These are phyloP conservation scores for Fusarium pseudocircinatum DNA, from an alignment of 2,329 filamentous ascomycete species.

Conservation along the genomic window DNA sequence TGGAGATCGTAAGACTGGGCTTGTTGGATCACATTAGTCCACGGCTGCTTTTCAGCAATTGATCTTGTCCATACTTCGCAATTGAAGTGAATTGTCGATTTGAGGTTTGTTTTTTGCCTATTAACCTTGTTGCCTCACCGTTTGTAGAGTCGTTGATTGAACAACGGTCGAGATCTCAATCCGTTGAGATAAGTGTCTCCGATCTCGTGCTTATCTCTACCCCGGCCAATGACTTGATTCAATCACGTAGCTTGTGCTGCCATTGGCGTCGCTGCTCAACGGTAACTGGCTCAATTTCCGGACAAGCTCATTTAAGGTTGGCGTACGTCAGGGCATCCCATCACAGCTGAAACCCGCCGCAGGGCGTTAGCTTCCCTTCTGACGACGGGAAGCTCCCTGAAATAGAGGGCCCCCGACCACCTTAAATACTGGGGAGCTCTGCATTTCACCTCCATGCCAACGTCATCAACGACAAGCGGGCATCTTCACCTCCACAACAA, in stretches of 20 bases:
- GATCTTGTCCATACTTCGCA: background rate
- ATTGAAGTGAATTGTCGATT: background rate
- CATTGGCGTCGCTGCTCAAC: conserved; percentile 9
- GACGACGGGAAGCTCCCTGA: background rate
- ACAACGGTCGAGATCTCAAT: background rate
- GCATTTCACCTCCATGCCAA: background rate
- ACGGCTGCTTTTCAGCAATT: background rate
- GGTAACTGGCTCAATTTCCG: conserved; percentile 24
- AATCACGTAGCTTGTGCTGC: background rate
- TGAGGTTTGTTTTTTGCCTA: background rate
- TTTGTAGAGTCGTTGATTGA: background rate
- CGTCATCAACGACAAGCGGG: conserved; percentile 7
- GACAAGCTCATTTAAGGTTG: conserved; percentile 22
- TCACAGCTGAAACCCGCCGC: conserved; percentile 17
- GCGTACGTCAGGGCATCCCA: conserved; percentile 9
- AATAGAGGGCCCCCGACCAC: background rate
- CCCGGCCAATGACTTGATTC: conserved; percentile 2
- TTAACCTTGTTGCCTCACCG: background rate
- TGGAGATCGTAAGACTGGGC: background rate
- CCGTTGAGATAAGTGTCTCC: background rate
- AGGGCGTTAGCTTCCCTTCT: conserved; percentile 10
- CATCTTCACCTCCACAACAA: background rate
- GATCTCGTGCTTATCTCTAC: background rate
- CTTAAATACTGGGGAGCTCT: conserved; percentile 26
- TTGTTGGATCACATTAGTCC: too few relatives aligned